phyloP scores from a whole-genome alignment of 257 asterid species.

The Echites panduratus region DNA sequence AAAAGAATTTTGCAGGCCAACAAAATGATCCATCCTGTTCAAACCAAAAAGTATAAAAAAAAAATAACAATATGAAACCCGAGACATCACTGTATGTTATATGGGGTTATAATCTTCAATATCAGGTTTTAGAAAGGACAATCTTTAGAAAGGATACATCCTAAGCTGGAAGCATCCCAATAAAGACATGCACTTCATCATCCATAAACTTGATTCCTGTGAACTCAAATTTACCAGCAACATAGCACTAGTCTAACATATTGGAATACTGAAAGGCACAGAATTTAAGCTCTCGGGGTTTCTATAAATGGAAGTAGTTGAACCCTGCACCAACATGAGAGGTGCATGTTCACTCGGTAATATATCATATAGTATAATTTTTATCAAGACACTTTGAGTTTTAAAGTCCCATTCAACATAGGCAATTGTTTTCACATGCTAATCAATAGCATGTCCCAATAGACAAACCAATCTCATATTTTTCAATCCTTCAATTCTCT shows the following conservation, averaged over 20 bases:
- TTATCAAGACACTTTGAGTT: not conserved
- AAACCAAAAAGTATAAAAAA: constrained; percentile 19
- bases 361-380: not conserved
- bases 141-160: not conserved
- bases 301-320: not conserved
- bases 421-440: not conserved
- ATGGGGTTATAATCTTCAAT: not conserved
- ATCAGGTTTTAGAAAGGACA: not conserved
- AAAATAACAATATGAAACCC: not conserved
- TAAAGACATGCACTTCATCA: not conserved
- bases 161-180: not conserved
- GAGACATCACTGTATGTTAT: not conserved
- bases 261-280: not conserved
- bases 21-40: constrained; percentile 55
- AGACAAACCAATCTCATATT: not conserved
- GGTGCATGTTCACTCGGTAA: not conserved
- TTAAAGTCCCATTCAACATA: not conserved
- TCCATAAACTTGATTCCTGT: not conserved
- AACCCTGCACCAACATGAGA: not conserved
- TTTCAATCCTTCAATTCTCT: not conserved
- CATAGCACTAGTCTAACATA: not conserved
- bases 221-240: not conserved
- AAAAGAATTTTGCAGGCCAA: constrained; percentile 36
- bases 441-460: not conserved
- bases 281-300: not conserved